Base-by-base conservation (phyloP, 345 rosid genomes). In the Kandelia obovata region DNA sequence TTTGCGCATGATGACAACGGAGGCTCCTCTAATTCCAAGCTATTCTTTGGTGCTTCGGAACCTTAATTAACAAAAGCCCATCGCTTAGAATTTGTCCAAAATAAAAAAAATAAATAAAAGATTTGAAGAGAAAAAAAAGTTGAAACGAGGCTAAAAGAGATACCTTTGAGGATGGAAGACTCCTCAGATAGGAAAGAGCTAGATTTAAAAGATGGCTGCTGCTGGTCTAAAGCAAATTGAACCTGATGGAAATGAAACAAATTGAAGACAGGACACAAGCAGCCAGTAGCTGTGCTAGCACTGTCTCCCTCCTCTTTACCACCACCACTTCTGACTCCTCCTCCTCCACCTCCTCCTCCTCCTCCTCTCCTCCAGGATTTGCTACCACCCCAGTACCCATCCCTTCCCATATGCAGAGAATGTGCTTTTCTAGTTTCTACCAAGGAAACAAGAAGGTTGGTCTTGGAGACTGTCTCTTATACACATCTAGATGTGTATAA, bases 191-290 rank as follows among this genome's bases (percentile, higher is more conserved):
- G 62, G 17, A 72, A 72, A 55, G 82, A 68, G 26, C 23, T 43
- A 70, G 80, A 77, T 60, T 86, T 81, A 57, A 84, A 81, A 74
- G 92, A 74, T 66, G 86, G 53, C 56, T 53, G 66, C 56, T 53
- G 66, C 4, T 78, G 88, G 75, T 75, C 62, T 53, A 82, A 77
- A 69, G 85, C 76, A 67, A 81, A 74, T 47, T 83, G 87, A 30
- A 82, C 75, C 62, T 78, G 86, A 69, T 88, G 92, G 46, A 88
- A 89, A 78, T 88, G 93, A 75, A 92, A 89, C 37, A 91, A 65
- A 62, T 92, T 92, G 67, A 86, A 84, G n/a, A 92, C 82, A 64
- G 92, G 78, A 75, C 83, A 83, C 80, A 92, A 88, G 88, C 97
- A 95, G 53, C 99, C 93, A 46, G 85, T 61, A 47, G 83, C 26